Conservation (phyloP, 1,284 basidiomycete genomes). For the Inonotus obliquus region DNA sequence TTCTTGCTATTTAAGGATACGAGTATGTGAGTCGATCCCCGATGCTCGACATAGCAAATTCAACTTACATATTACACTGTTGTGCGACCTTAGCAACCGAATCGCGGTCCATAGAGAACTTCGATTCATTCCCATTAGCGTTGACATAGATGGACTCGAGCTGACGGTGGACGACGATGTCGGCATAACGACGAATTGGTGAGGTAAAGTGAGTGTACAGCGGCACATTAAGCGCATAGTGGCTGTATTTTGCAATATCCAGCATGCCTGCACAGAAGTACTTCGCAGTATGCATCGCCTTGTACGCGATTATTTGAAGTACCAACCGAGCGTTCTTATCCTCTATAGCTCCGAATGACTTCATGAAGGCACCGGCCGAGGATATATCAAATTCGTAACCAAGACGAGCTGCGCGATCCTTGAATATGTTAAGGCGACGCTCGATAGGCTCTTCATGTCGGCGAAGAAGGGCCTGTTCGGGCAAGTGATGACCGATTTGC, state of each 20-base stretch:
- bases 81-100: constrained; percentile 96
- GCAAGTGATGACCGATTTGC: constrained; percentile 88
- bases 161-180: constrained; percentile 95
- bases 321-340: constrained; percentile 71
- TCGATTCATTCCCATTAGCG: constrained; percentile 53
- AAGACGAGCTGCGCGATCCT: constrained; percentile 75
- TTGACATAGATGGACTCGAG: constrained; percentile 84
- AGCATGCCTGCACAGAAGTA: constrained; percentile 99
- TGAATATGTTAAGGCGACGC: constrained; percentile 77
- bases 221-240: constrained; percentile 89
- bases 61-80: constrained; percentile 87
- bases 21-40: not conserved
- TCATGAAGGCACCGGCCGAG: constrained; percentile 80
- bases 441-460: constrained; percentile 93
- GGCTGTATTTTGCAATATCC: constrained; percentile 96
- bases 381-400: constrained; percentile 82
- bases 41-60: not conserved
- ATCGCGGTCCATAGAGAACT: constrained; percentile 96
- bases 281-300: constrained; percentile 88
- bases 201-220: constrained; percentile 98
- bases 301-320: constrained; percentile 79
- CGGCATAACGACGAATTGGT: constrained; percentile 90
- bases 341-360: constrained; percentile 69
- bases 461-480: constrained; percentile 91
- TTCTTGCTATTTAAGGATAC: constrained; percentile 58